phyloP scores from a whole-genome alignment of 345 rosid species.

The Stellera chamaejasme region DNA sequence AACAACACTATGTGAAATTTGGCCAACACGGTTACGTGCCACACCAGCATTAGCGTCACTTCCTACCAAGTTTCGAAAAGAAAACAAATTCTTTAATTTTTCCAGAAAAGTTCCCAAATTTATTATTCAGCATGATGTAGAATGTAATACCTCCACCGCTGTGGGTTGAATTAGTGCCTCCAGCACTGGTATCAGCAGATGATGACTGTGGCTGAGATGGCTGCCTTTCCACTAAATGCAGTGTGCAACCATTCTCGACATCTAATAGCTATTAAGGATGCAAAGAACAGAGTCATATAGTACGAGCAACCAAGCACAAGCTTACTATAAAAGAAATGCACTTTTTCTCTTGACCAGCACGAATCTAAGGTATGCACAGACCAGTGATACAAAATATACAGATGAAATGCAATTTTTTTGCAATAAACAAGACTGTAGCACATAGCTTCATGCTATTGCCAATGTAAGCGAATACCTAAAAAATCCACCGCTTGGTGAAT shows the following conservation, averaged over 20 bases:
- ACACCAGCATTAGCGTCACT: slow-evolving; percentile 39
- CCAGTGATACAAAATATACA: background rate
- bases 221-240: slow-evolving; percentile 83
- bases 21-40: slow-evolving; percentile 46
- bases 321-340: too few relatives aligned
- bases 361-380: too few relatives aligned
- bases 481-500: too few relatives aligned
- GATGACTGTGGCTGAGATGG: slow-evolving; percentile 42
- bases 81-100: background rate
- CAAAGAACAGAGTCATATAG: background rate
- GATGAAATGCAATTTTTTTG: too few relatives aligned
- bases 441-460: too few relatives aligned
- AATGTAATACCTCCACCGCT: slow-evolving; percentile 26
- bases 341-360: too few relatives aligned
- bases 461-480: too few relatives aligned
- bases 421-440: too few relatives aligned
- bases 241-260: slow-evolving; percentile 79
- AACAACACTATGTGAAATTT: slow-evolving; percentile 76
- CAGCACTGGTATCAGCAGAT: slow-evolving; percentile 39
- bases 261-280: slow-evolving; percentile 48
- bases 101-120: background rate
- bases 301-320: too few relatives aligned
- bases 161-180: slow-evolving; percentile 32
- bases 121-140: background rate
- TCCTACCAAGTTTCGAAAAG: slow-evolving; percentile 30